Percentiles rank a stretch among this genome's conserved stretches.
phyloP scores from a whole-genome alignment of 2,329 filamentous ascomycete species.

The Cadophora malorum region DNA sequence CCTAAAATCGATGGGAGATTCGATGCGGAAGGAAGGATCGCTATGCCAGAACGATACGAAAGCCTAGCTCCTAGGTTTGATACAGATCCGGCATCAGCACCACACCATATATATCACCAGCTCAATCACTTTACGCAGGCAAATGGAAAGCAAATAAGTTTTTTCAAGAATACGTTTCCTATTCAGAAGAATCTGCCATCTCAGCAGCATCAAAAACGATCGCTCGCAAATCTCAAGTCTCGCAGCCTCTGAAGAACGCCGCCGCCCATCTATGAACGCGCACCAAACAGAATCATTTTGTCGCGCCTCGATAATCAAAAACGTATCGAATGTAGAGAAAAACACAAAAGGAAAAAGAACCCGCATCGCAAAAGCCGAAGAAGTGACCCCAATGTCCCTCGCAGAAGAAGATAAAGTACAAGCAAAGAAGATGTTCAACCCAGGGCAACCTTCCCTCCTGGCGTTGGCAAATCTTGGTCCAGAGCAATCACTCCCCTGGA shows the following conservation, averaged over 20 bases:
- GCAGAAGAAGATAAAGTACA: conserved; percentile 17
- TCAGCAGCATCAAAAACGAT: conserved; percentile 9
- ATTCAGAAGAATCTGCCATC: conserved; percentile 19
- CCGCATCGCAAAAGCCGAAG: conserved; percentile 7
- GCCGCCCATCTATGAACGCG: conserved; percentile 16
- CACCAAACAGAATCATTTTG: background rate
- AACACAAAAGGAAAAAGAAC: background rate
- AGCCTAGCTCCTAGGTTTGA: too few species aligned
- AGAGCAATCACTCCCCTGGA: background rate
- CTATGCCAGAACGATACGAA: too few species aligned
- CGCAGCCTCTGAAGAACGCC: conserved; percentile 23
- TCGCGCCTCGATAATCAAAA: background rate
- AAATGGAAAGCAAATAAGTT: background rate
- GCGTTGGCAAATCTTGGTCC: conserved; percentile 1
- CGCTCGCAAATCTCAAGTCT: conserved; percentile 13
- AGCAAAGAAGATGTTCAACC: conserved; percentile 9
- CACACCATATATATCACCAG: background rate
- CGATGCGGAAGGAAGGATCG: too few species aligned
- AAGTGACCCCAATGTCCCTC: conserved; percentile 19
- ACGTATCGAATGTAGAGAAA: background rate
- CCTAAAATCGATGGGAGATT: too few species aligned
- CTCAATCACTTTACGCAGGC: background rate
- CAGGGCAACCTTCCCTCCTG: background rate
- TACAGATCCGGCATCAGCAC: background rate
- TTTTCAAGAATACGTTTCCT: background rate